Conservation (phyloP, 371 early-diverging fungal species). For the Blastocladiella emersonii region DNA sequence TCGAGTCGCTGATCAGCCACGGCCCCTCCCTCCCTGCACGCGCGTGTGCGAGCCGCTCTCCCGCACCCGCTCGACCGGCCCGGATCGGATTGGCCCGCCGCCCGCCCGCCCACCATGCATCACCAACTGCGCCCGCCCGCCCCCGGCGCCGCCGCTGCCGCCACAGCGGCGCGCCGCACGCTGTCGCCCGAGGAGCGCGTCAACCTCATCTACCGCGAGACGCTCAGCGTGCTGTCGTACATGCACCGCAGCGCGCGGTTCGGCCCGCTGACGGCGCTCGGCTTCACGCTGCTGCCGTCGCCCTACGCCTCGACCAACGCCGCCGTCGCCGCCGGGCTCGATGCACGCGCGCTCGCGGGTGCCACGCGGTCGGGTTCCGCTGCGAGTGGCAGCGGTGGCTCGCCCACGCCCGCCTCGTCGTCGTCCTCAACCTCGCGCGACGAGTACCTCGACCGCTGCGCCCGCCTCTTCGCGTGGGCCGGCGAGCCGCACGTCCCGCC, state of each 20-base stretch:
- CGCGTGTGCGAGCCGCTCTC: too few relatives aligned
- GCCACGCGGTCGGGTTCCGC: background rate
- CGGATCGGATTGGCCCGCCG: too few relatives aligned
- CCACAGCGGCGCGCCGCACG: background rate
- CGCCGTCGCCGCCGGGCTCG: background rate
- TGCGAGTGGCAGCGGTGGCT: background rate
- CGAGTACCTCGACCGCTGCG: background rate
- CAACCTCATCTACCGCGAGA: background rate
- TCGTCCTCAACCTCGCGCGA: background rate
- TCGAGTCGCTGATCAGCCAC: too few relatives aligned
- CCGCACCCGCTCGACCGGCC: too few relatives aligned
- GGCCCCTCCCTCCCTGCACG: too few relatives aligned
- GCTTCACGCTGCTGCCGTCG: background rate
- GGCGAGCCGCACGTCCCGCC: background rate
- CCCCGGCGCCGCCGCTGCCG: background rate
- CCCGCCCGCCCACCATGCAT: too few relatives aligned
- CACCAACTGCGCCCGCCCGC: too few relatives aligned
- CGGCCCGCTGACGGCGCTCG: background rate
- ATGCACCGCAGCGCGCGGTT: slow-evolving; percentile 2
- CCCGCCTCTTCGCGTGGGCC: background rate
- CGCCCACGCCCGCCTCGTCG: background rate
- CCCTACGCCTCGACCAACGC: background rate
- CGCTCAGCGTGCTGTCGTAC: background rate
- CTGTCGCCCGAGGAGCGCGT: background rate
- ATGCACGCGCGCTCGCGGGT: background rate